Conservation (phyloP, 257 asterid species). For the Forsythia suspensa region DNA sequence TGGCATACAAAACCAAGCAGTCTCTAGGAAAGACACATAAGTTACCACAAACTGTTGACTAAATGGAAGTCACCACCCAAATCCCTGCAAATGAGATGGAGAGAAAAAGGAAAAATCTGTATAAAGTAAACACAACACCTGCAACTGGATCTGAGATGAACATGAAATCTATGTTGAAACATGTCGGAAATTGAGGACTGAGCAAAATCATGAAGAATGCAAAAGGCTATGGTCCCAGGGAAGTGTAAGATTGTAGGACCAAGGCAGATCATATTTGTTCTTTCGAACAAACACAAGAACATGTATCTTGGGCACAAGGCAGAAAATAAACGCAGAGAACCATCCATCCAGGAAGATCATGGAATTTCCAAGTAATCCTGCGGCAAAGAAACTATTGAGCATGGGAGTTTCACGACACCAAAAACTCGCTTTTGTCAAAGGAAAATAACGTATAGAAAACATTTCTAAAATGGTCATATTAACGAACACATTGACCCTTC, state of each 20-base stretch:
- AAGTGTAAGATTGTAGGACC: conserved; percentile 77
- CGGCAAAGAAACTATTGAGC: conserved; percentile 98
- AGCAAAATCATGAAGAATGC: conserved; percentile 94
- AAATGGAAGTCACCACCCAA: conserved; percentile 45
- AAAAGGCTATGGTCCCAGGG: conserved; percentile 87
- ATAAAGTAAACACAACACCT: conserved; percentile 83
- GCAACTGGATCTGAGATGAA: conserved; percentile 89
- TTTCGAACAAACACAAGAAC: conserved; percentile 77
- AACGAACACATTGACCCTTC: conserved; percentile 17
- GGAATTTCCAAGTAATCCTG: conserved; percentile 96
- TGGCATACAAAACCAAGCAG: background rate
- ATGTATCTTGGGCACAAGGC: conserved; percentile 86
- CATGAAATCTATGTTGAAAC: conserved; percentile 85
- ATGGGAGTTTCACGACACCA: conserved; percentile 50
- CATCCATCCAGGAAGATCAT: conserved; percentile 92
- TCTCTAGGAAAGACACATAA: conserved; percentile 37
- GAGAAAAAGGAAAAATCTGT: conserved; percentile 36
- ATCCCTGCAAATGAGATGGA: conserved; percentile 48
- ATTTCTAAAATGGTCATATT: too few relatives aligned
- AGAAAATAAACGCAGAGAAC: conserved; percentile 87
- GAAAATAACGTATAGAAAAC: conserved; percentile 33
- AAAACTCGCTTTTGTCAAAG: conserved; percentile 30
- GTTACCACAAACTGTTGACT: conserved; percentile 34
- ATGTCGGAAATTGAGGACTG: conserved; percentile 79
- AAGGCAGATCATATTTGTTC: conserved; percentile 92